Evolutionary conservation across 495 filamentous ascomycete genomes (phyloP), one percentile per base, ranked within the genome.

Genomic region (Tetracladium marchalianum): DNA sequence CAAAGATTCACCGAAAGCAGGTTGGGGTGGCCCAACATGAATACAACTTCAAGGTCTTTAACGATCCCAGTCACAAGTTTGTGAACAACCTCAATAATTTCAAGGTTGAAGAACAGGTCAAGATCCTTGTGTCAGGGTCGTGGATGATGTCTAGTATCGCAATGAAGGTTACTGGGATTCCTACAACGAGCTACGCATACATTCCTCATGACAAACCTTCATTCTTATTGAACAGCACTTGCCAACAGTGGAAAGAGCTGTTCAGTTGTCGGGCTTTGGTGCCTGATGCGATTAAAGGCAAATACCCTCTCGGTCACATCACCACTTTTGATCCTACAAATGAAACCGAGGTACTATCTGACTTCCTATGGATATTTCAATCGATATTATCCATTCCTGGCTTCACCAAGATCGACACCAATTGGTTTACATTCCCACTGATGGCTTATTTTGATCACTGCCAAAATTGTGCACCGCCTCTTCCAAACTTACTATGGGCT

Each of bases 291-390:
- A 7, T 27, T 27, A 3, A 7, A 27, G 22, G 7, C 22, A 27
- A 27, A 27, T 27, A 27, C 22, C 22, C 7, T 27, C 22, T 3
- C 7, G 22, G 22, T 7, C 22, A 27, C 3, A 27, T 27, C 22
- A 27, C 7, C 22, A 27, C 22, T 27, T 7, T 51, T 5, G 32
- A 48, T 12, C 2, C n/a, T 11, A 12, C 16, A 13, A 18, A 38
- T 13, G n/a, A 41, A 11, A 3, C 24, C 0, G 24, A 17, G 6
- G 47, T 52, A 24, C 22, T 22, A 17, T 10, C 11, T 10, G 33
- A 45, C 2, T 51, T 68, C 41, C 52, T 61, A 11, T 70, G 67
- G 64, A 47, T 65, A 7, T 59, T 66, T 1, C 55, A 66, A 17
- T 46, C 52, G 16, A 52, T 64, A 10, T 47, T 53, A 1, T 16